Evolutionary conservation across 2,329 filamentous ascomycete species (phyloP).

Genomic region (Epicoccum nigrum): DNA sequence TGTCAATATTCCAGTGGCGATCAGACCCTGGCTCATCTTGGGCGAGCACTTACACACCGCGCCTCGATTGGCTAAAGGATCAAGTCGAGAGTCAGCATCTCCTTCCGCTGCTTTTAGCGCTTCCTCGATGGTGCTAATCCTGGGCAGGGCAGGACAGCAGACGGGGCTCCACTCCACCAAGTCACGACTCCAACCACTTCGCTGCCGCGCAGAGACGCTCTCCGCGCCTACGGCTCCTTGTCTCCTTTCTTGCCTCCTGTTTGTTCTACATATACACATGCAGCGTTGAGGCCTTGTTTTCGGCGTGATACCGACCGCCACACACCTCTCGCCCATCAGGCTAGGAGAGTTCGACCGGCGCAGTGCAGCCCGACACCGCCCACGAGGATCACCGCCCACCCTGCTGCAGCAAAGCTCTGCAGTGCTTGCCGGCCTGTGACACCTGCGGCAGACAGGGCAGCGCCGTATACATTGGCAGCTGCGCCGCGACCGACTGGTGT

Average conservation of each 20-base stretch:
- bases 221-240: slow-evolving; percentile 9
- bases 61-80: slow-evolving; percentile 24
- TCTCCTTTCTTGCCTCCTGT: slow-evolving; percentile 1
- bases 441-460: not conserved
- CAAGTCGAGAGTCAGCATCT: slow-evolving; percentile 22
- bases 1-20: slow-evolving; percentile 5
- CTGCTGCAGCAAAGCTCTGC: slow-evolving; percentile 1
- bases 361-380: slow-evolving; percentile 25
- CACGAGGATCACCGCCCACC: slow-evolving; percentile 15
- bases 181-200: slow-evolving; percentile 26
- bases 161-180: slow-evolving; percentile 29
- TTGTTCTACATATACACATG: slow-evolving; percentile 10
- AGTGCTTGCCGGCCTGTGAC: slow-evolving; percentile 3
- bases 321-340: slow-evolving; percentile 3
- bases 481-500: slow-evolving; percentile 15
- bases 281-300: slow-evolving; percentile 10
- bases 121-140: slow-evolving; percentile 13
- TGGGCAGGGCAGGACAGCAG: slow-evolving; percentile 11
- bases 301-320: slow-evolving; percentile 19
- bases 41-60: slow-evolving; percentile 17
- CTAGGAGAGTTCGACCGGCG: slow-evolving; percentile 22
- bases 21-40: slow-evolving; percentile 4
- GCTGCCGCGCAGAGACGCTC: slow-evolving; percentile 17
- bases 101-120: slow-evolving; percentile 23
- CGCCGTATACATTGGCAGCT: slow-evolving; percentile 4